Conservation (phyloP, 1,284 basidiomycete genomes). For the Ustilago curta region DNA sequence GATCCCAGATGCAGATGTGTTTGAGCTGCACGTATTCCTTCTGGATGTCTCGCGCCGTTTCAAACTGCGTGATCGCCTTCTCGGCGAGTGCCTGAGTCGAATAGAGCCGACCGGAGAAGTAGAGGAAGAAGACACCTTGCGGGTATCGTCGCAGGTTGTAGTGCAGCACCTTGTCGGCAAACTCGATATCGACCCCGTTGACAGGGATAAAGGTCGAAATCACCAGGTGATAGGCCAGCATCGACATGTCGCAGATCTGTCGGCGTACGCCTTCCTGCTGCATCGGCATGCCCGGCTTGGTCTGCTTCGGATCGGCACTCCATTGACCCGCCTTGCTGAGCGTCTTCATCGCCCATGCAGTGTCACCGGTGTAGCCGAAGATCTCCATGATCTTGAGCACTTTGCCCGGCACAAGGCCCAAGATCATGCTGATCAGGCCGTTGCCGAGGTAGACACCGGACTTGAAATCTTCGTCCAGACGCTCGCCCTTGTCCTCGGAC, state of each 20-base stretch:
- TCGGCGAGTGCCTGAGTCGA: conserved; percentile 64
- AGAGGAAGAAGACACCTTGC: conserved; percentile 68
- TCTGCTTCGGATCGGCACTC: conserved; percentile 38
- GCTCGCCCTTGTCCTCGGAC: conserved; percentile 51
- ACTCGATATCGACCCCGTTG: conserved; percentile 65
- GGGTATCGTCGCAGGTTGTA: conserved; percentile 67
- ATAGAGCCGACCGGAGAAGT: conserved; percentile 68
- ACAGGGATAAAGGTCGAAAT: conserved; percentile 68
- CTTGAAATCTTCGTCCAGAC: conserved; percentile 66
- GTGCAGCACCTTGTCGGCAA: conserved; percentile 67
- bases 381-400: conserved; percentile 69
- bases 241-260: conserved; percentile 65
- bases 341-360: conserved; percentile 57
- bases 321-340: conserved; percentile 61
- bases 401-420: conserved; percentile 66
- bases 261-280: conserved; percentile 57
- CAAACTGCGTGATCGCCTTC: conserved; percentile 62
- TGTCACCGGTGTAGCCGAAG: conserved; percentile 67
- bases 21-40: conserved; percentile 68
- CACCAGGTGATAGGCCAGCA: conserved; percentile 66
- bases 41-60: conserved; percentile 63
- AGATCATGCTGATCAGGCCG: conserved; percentile 67
- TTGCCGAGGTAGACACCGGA: conserved; percentile 67
- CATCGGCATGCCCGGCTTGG: conserved; percentile 46
- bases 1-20: conserved; percentile 69